Conservation (phyloP, 2,329 filamentous ascomycete genomes). For the Trichoderma semiorbis region DNA sequence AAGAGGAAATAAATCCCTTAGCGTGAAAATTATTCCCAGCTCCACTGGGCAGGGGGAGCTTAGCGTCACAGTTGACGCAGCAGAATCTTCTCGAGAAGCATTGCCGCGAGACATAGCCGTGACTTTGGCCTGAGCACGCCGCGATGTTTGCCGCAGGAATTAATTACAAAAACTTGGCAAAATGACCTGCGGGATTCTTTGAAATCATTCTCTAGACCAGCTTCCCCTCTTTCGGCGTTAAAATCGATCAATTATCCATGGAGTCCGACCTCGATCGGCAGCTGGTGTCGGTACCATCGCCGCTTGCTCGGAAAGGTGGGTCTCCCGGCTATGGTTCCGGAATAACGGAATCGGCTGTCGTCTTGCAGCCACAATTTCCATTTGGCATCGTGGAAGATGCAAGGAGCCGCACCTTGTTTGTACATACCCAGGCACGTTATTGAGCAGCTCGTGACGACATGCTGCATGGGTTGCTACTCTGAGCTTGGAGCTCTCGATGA, state of each 20-base stretch:
- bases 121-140: background rate
- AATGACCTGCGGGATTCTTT: background rate
- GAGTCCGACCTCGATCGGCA: background rate
- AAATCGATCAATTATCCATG: background rate
- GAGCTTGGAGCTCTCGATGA: background rate
- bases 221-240: background rate
- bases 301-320: background rate
- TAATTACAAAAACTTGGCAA: background rate
- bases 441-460: background rate
- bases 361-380: background rate
- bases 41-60: background rate
- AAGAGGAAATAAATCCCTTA: background rate
- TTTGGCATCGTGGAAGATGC: background rate
- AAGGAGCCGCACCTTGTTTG: background rate
- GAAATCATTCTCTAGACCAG: background rate
- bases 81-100: background rate
- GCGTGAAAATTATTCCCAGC: slow-evolving; percentile 1
- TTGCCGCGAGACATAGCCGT: background rate
- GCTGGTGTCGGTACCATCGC: background rate
- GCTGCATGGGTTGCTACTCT: background rate
- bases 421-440: background rate
- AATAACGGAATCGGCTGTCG: slow-evolving; percentile 14
- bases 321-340: background rate
- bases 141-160: background rate
- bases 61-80: background rate